Evolutionary conservation across 2,329 filamentous ascomycete species (phyloP).

Genomic region (Aspergillus pseudotamarii): DNA sequence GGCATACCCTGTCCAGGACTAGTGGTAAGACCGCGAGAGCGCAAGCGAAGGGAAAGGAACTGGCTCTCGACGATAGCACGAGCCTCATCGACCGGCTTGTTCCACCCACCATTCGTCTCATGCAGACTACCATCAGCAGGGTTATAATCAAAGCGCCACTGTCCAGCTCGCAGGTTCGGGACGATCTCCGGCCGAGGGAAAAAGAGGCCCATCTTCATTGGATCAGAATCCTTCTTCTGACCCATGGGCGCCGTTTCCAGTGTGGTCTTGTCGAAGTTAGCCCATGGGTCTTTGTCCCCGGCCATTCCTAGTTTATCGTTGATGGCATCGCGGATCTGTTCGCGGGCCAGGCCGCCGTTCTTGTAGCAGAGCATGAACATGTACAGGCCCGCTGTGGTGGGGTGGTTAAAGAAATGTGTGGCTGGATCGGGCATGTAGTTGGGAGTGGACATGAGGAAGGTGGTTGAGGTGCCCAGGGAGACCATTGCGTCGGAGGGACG

Average conservation of each 20-base stretch:
- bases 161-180: conserved; percentile 82
- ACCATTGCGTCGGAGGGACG: conserved; percentile 90
- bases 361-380: conserved; percentile 99
- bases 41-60: conserved; percentile 84
- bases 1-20: conserved; percentile 62
- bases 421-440: conserved; percentile 84
- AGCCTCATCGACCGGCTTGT: conserved; percentile 70
- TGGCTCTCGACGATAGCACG: conserved; percentile 93
- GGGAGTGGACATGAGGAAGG: conserved; percentile 96
- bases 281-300: conserved; percentile 64
- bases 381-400: conserved; percentile 84
- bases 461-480: conserved; percentile 90
- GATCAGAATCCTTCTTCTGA: conserved; percentile 55
- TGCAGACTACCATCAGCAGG: conserved; percentile 53
- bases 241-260: conserved; percentile 70
- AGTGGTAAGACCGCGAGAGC: conserved; percentile 75
- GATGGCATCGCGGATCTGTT: conserved; percentile 82
- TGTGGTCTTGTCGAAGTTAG: conserved; percentile 75
- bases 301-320: conserved; percentile 54
- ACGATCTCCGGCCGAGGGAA: conserved; percentile 96
- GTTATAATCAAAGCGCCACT: conserved; percentile 76
- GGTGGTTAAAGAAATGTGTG: conserved; percentile 98
- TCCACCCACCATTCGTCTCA: conserved; percentile 56
- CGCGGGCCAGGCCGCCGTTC: conserved; percentile 91
- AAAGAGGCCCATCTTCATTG: conserved; percentile 88